Evolutionary conservation across 2,329 filamentous ascomycete genomes (phyloP).

Genomic region (Aspergillus sojae): DNA sequence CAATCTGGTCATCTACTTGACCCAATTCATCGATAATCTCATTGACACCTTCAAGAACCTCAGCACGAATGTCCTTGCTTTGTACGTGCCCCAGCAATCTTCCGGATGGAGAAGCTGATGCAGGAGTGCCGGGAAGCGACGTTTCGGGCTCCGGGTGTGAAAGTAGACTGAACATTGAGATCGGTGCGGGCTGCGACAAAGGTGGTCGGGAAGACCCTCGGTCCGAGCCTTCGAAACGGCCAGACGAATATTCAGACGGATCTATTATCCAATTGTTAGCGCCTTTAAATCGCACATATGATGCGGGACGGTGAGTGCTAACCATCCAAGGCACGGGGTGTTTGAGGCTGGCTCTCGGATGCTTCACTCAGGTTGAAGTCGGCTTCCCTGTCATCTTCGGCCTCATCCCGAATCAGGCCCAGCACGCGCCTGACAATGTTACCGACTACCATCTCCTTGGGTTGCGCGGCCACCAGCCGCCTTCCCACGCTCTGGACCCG

Average conservation of each 20-base stretch:
- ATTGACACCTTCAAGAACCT: constrained; percentile 90
- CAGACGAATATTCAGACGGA: constrained; percentile 29
- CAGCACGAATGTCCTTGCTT: constrained; percentile 74
- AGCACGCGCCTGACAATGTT: constrained; percentile 92
- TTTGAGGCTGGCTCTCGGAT: constrained; percentile 54
- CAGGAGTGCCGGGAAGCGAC: constrained; percentile 43
- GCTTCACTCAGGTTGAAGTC: constrained; percentile 64
- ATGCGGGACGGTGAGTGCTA: constrained; percentile 16
- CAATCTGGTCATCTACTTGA: constrained; percentile 91
- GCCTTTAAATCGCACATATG: background rate
- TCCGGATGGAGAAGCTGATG: constrained; percentile 39
- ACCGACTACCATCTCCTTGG: constrained; percentile 86
- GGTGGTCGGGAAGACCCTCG: constrained; percentile 57
- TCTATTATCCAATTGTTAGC: constrained; percentile 26
- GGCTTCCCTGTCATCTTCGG: constrained; percentile 74
- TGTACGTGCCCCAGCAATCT: constrained; percentile 31
- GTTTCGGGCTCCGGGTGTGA: constrained; percentile 62
- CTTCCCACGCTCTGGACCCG: constrained; percentile 78
- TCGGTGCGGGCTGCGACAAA: constrained; percentile 60
- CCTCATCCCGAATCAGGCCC: constrained; percentile 88
- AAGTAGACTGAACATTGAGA: constrained; percentile 86
- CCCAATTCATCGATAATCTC: constrained; percentile 96
- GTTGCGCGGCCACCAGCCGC: constrained; percentile 78
- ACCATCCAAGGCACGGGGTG: constrained; percentile 42
- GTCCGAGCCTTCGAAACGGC: constrained; percentile 35